Conservation (phyloP, 257 asterid genomes). For the Leptodermis oblonga region DNA sequence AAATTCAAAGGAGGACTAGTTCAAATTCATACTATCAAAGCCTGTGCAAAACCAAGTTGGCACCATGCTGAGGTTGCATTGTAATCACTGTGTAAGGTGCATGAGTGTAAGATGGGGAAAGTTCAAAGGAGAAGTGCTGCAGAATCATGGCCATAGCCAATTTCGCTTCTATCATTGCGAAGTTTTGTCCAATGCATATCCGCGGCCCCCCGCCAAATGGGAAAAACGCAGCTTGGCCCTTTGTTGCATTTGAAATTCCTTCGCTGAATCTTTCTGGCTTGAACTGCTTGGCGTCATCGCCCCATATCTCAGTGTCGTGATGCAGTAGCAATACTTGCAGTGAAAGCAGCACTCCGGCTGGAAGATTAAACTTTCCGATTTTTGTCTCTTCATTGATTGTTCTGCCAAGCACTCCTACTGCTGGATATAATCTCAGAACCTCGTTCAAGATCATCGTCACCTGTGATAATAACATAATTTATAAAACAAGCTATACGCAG, state of each 20-base stretch:
- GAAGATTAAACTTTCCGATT: conserved; percentile 11
- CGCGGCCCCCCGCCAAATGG: conserved; percentile 31
- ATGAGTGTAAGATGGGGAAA: conserved; percentile 28
- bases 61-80: conserved; percentile 23
- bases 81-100: conserved; percentile 12
- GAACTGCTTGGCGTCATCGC: conserved; percentile 23
- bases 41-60: conserved; percentile 19
- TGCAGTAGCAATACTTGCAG: conserved; percentile 19
- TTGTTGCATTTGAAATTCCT: conserved; percentile 30
- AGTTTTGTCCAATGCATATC: conserved; percentile 27
- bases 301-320: conserved; percentile 24
- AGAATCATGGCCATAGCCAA: conserved; percentile 26
- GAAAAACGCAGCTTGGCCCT: conserved; percentile 19
- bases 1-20: neutral
- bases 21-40: neutral
- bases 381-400: conserved; percentile 12
- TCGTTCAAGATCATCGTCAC: conserved; percentile 19
- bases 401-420: neutral
- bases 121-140: conserved; percentile 22
- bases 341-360: conserved; percentile 15
- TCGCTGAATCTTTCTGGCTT: conserved; percentile 32
- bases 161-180: conserved; percentile 26
- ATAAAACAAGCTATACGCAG: neutral
- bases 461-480: neutral
- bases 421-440: conserved; percentile 19